These are phyloP conservation scores for Oryza brachyantha DNA, from an alignment of 176 grass and related monocot species.

Conservation along the genomic window DNA sequence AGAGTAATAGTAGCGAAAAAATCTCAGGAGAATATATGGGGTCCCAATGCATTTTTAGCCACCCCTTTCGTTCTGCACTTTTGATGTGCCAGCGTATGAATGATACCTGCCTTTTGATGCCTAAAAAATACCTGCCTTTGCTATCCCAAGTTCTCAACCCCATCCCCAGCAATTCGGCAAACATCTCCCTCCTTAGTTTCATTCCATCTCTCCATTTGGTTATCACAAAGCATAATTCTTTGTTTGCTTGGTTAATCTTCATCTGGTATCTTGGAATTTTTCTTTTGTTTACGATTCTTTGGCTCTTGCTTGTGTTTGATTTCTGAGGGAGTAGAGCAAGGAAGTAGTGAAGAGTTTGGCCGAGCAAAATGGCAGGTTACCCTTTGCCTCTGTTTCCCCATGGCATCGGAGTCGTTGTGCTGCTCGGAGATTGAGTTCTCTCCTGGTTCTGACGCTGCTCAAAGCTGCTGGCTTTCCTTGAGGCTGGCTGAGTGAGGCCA, in stretches of 20 bases:
- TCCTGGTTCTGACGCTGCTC: not conserved
- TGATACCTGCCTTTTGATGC: too few relatives aligned
- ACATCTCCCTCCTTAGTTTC: not conserved
- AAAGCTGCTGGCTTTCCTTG: not conserved
- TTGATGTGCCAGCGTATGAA: too few relatives aligned
- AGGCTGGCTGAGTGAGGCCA: not conserved
- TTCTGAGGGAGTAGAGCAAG: not conserved
- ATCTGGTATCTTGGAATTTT: not conserved
- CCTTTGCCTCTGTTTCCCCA: not conserved
- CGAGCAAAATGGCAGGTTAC: conserved; percentile 40
- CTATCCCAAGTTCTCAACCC: too few relatives aligned
- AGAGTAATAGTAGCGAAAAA: not conserved
- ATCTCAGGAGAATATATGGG: not conserved
- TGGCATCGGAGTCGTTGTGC: conserved; percentile 27
- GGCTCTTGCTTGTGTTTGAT: not conserved
- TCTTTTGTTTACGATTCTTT: not conserved
- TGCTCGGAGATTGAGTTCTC: conserved; percentile 11
- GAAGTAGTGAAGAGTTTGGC: not conserved
- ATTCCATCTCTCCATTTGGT: not conserved
- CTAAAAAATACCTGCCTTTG: too few relatives aligned
- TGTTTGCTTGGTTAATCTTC: not conserved
- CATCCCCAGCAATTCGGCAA: not conserved
- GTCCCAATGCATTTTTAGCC: not conserved
- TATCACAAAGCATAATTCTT: not conserved
- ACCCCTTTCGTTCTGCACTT: not conserved